Conservation (phyloP, 2,329 filamentous ascomycete species). For the Teratosphaeria gauchensis region DNA sequence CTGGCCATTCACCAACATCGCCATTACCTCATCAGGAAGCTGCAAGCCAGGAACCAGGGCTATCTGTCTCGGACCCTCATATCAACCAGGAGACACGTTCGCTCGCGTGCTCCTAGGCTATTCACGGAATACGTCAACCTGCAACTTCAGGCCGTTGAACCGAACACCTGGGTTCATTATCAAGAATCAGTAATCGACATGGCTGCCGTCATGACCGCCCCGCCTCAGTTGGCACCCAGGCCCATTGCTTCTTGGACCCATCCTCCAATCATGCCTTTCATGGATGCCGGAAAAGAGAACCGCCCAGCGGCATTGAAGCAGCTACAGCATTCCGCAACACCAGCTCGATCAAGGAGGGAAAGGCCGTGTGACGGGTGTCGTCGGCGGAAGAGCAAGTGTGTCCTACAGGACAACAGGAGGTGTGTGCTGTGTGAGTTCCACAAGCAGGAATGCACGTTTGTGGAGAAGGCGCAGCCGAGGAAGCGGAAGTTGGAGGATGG, state of each 20-base stretch:
- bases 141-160: neutral
- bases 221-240: constrained; percentile 37
- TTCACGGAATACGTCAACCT: neutral
- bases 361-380: constrained; percentile 62
- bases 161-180: neutral
- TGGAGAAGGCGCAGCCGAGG: constrained; percentile 64
- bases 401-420: constrained; percentile 61
- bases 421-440: constrained; percentile 72
- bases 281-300: constrained; percentile 33
- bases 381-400: constrained; percentile 64
- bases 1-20: neutral
- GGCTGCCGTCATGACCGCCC: constrained; percentile 37
- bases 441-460: constrained; percentile 69
- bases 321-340: constrained; percentile 19
- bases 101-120: neutral
- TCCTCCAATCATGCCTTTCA: constrained; percentile 27
- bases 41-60: neutral
- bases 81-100: neutral
- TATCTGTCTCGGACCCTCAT: neutral
- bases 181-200: constrained; percentile 20
- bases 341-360: constrained; percentile 19
- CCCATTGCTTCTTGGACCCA: constrained; percentile 36
- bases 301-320: constrained; percentile 25
- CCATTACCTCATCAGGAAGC: neutral
- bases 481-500: constrained; percentile 67